These are phyloP conservation scores for Arthrobotrys megalospora DNA, from an alignment of 2,329 filamentous ascomycete species.

Conservation along the genomic window DNA sequence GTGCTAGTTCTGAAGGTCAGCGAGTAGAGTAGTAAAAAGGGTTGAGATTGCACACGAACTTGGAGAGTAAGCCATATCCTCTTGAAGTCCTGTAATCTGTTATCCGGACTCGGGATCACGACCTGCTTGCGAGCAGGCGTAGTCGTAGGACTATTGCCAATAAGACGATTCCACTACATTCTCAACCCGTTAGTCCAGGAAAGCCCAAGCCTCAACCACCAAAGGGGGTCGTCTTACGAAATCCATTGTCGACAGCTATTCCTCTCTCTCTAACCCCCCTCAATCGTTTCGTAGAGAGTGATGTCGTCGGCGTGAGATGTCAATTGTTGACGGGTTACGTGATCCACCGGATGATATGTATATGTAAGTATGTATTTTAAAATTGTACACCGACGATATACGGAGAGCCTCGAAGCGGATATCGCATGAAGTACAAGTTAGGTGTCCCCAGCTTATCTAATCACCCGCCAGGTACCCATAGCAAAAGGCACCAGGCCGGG, in stretches of 20 bases:
- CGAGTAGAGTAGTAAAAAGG: too few relatives aligned
- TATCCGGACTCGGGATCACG: constrained; percentile 62
- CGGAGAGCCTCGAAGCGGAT: constrained; percentile 1
- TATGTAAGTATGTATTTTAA: background rate
- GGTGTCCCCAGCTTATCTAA: constrained; percentile 35
- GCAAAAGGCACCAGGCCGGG: constrained; percentile 15
- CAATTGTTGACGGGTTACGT: too few relatives aligned
- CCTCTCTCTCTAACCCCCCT: constrained; percentile 2
- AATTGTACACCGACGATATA: constrained; percentile 10
- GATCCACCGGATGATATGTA: background rate
- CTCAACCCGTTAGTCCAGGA: background rate
- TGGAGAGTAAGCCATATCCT: constrained; percentile 64
- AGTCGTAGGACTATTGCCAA: constrained; percentile 61
- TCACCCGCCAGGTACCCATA: constrained; percentile 13
- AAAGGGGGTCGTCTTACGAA: constrained; percentile 44
- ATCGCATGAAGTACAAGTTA: constrained; percentile 11
- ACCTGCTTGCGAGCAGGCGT: constrained; percentile 60
- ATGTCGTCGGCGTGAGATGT: background rate
- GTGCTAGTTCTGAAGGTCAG: constrained; percentile 58
- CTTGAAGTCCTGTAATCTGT: constrained; percentile 63
- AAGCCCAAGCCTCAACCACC: background rate
- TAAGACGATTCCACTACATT: constrained; percentile 64
- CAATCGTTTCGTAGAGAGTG: constrained; percentile 3
- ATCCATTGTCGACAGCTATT: constrained; percentile 39
- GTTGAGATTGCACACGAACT: constrained; percentile 50